phyloP scores from a whole-genome alignment of 1,284 basidiomycete species.

The Microstroma glucosiphilum region DNA sequence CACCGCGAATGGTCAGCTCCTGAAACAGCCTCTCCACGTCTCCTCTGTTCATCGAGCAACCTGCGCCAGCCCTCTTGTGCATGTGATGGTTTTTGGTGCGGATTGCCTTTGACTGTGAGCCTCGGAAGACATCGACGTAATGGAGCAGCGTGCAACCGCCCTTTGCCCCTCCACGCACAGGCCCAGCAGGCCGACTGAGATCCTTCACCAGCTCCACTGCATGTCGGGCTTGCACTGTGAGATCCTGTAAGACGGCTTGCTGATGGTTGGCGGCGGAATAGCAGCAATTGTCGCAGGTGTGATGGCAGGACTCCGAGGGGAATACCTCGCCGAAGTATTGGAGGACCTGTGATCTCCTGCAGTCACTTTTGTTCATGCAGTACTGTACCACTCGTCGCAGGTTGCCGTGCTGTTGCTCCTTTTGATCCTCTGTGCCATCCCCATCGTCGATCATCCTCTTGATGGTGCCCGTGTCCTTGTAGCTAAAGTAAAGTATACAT shows the following conservation, averaged over 20 bases:
- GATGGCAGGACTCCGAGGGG: conserved; percentile 58
- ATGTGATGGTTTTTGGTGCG: conserved; percentile 57
- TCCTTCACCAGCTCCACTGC: conserved; percentile 59
- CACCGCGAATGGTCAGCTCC: conserved; percentile 56
- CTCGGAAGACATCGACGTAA: conserved; percentile 60
- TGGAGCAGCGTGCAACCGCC: conserved; percentile 56
- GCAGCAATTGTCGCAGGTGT: conserved; percentile 69
- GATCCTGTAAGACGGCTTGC: conserved; percentile 53
- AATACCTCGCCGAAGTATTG: conserved; percentile 65
- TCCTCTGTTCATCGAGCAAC: conserved; percentile 56
- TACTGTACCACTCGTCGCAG: conserved; percentile 64
- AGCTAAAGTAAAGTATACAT: conserved; percentile 56
- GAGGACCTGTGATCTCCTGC: conserved; percentile 77
- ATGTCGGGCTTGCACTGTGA: conserved; percentile 57
- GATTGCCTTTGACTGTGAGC: conserved; percentile 58
- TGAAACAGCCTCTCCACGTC: conserved; percentile 64
- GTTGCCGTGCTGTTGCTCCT: conserved; percentile 59
- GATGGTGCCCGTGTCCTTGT: conserved; percentile 57
- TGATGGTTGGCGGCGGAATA: conserved; percentile 19
- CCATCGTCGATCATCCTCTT: conserved; percentile 59
- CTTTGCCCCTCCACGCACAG: conserved; percentile 9
- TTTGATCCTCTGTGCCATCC: conserved; percentile 56
- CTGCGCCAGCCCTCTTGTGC: conserved; percentile 58
- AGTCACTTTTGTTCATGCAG: conserved; percentile 75
- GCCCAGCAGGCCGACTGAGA: conserved; percentile 43